Evolutionary conservation across 306 rosid genomes (phyloP).

Genomic region (Prunus mira): DNA sequence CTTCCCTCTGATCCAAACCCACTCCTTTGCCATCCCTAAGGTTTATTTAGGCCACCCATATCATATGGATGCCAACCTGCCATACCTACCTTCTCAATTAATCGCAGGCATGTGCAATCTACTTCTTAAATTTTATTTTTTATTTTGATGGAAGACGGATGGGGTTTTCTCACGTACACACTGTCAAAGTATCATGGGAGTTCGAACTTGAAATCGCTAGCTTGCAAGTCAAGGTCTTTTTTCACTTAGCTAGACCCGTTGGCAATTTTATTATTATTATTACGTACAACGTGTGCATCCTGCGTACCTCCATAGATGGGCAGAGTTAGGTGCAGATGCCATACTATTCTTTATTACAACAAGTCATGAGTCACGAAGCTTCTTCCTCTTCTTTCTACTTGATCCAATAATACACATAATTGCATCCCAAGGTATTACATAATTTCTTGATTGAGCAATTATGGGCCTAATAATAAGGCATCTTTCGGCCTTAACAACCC

Average conservation of each 20-base stretch:
- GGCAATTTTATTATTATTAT: too few relatives aligned
- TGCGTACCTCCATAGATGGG: constrained; percentile 1
- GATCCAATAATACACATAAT: background rate
- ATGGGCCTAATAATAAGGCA: constrained; percentile 15
- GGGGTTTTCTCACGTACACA: too few relatives aligned
- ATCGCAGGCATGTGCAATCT: constrained; percentile 12
- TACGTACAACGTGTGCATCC: background rate
- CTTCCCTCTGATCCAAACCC: background rate
- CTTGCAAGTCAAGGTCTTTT: too few relatives aligned
- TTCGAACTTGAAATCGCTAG: rapidly evolving
- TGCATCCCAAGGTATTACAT: background rate
- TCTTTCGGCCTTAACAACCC: constrained; percentile 23
- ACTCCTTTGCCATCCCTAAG: background rate
- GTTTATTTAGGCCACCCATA: constrained; percentile 17
- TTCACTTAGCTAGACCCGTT: too few relatives aligned
- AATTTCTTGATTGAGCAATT: constrained; percentile 17
- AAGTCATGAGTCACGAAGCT: background rate
- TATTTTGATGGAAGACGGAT: too few relatives aligned
- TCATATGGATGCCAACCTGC: constrained; percentile 15
- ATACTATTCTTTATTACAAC: background rate
- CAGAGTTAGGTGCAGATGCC: constrained; percentile 9
- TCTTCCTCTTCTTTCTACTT: background rate
- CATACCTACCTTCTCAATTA: constrained; percentile 13
- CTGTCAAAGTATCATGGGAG: rapidly evolving
- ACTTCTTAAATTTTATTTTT: background rate